Conservation (phyloP, 345 rosid genomes). For the Syzygium aqueum region DNA sequence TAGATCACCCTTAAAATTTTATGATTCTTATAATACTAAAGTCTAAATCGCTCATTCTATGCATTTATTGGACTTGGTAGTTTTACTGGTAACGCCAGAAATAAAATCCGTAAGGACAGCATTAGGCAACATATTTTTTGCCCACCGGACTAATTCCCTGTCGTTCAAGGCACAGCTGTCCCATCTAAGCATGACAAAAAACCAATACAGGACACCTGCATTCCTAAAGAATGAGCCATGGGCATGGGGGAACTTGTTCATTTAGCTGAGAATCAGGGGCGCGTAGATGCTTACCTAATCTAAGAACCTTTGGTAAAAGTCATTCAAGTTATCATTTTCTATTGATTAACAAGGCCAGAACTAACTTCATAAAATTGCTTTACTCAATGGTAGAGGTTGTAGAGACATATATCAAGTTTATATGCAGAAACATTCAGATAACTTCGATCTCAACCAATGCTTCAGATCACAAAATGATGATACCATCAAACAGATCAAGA, state of each 20-base stretch:
- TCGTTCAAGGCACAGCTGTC: background rate
- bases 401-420: background rate
- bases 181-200: background rate
- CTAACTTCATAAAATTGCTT: background rate
- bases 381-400: background rate
- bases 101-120: conserved; percentile 20
- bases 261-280: no score
- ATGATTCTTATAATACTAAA: background rate
- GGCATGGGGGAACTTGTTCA: no score
- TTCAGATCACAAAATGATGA: background rate
- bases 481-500: background rate
- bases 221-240: background rate
- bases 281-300: no score
- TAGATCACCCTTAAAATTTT: background rate
- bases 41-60: background rate
- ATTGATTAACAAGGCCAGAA: background rate
- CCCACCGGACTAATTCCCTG: background rate
- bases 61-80: background rate
- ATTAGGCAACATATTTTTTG: conserved; percentile 29
- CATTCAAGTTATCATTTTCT: background rate
- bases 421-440: background rate
- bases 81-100: background rate
- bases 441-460: background rate
- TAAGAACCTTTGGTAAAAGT: background rate
- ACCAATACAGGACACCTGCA: background rate